phyloP scores from a whole-genome alignment of 495 filamentous ascomycete species.

The Viridothelium virens region DNA sequence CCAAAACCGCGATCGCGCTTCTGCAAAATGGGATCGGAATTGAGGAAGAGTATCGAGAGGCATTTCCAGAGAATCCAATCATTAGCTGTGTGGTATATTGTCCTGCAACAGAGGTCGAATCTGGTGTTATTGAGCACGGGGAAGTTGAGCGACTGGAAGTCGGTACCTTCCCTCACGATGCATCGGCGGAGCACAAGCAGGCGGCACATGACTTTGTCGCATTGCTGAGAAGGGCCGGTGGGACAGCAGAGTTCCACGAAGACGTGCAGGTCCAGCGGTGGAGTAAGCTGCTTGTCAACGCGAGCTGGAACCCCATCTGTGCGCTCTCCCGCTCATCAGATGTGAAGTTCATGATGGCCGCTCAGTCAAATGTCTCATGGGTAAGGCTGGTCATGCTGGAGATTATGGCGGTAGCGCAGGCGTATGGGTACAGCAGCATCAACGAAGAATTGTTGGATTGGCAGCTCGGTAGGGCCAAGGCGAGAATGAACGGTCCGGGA shows the following conservation, averaged over 20 bases:
- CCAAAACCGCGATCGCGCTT: constrained; percentile 43
- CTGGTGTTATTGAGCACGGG: constrained; percentile 27
- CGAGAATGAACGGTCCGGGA: constrained; percentile 29
- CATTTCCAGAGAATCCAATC: constrained; percentile 42
- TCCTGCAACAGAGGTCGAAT: constrained; percentile 39
- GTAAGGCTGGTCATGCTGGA: constrained; percentile 45
- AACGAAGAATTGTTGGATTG: constrained; percentile 34
- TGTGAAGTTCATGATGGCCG: constrained; percentile 36
- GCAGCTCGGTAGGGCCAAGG: constrained; percentile 35
- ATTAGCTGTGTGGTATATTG: constrained; percentile 45
- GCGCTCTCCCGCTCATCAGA: constrained; percentile 43
- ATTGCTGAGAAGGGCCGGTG: constrained; percentile 36
- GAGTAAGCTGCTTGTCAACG: constrained; percentile 47
- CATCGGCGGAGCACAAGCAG: constrained; percentile 24
- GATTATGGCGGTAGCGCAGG: constrained; percentile 40
- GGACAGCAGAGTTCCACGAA: constrained; percentile 35
- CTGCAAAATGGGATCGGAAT: constrained; percentile 52
- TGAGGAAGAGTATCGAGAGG: constrained; percentile 40
- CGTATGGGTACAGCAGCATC: constrained; percentile 38
- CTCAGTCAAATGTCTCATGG: constrained; percentile 25
- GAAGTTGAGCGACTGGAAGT: constrained; percentile 39
- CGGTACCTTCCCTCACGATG: constrained; percentile 41
- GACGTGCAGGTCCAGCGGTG: constrained; percentile 48
- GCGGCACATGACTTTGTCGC: constrained; percentile 35
- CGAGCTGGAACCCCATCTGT: constrained; percentile 47